Percentiles rank a stretch among this genome's conserved stretches.
Evolutionary conservation across 2,329 filamentous ascomycete genomes (phyloP).

Genomic region (Ceratocystis huliohia): DNA sequence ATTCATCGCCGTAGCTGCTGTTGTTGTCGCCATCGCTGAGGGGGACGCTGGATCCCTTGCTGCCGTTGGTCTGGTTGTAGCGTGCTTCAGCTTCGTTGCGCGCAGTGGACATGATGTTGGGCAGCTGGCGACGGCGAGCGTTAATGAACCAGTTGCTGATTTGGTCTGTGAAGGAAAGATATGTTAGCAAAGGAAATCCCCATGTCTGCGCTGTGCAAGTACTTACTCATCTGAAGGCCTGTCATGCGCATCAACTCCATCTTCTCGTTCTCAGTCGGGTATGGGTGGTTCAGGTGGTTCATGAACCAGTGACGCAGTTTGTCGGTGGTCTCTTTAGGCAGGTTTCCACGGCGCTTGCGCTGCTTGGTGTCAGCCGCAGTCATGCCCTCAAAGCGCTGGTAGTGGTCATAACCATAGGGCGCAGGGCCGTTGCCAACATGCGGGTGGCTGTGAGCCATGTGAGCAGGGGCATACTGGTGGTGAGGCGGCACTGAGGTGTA

Average conservation of each 20-base stretch:
- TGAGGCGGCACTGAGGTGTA: constrained; percentile 10
- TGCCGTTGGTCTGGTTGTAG: constrained; percentile 21
- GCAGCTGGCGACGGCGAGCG: constrained; percentile 53
- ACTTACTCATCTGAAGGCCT: constrained; percentile 64
- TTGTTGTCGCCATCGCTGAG: constrained; percentile 38
- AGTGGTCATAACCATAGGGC: constrained; percentile 35
- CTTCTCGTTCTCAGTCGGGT: constrained; percentile 81
- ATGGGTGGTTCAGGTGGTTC: constrained; percentile 65
- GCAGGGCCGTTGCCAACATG: constrained; percentile 30
- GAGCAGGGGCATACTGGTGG: constrained; percentile 32
- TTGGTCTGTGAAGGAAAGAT: constrained; percentile 39
- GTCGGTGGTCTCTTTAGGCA: constrained; percentile 82
- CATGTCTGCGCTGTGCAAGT: constrained; percentile 13
- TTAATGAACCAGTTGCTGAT: constrained; percentile 79
- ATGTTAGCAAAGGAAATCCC: constrained; percentile 8
- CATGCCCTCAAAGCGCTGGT: constrained; percentile 32
- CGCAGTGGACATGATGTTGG: constrained; percentile 42
- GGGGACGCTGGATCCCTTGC: constrained; percentile 28
- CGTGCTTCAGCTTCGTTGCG: constrained; percentile 39
- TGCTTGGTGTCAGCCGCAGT: constrained; percentile 37
- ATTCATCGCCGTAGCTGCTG: constrained; percentile 34
- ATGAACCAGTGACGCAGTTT: constrained; percentile 69
- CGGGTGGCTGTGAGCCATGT: constrained; percentile 23
- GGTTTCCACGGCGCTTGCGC: constrained; percentile 61
- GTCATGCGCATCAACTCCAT: constrained; percentile 66